Base-by-base conservation (phyloP, 2,329 filamentous ascomycete genomes). In the Cercospora zeae-maydis region DNA sequence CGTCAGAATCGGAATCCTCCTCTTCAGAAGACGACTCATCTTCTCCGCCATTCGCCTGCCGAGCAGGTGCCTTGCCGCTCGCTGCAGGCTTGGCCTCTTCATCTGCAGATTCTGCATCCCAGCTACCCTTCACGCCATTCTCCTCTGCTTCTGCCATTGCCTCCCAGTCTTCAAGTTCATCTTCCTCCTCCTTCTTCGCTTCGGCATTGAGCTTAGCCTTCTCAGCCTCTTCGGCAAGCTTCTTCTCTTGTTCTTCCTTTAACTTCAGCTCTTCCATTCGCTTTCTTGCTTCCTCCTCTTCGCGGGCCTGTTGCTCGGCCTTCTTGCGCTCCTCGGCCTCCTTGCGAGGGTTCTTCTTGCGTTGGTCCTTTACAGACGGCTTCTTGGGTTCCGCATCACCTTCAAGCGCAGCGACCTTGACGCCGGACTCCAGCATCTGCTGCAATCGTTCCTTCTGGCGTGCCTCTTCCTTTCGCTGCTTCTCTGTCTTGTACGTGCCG, bases 61-160 rank as follows among this genome's bases (percentile, higher is more conserved):
- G 59, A 47, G 72, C 70, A 11, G 68, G 69, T 53, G 73, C 67
- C 69, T 80, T 75, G 62, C 75, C 73, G 65, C 77, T 70, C 56
- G 68, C 66, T 19, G 71, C 70, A 21, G 73, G 68, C 67, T 78
- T 78, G 39, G 70, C 69, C n/a, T 66, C 74, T 71, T 92, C 90
- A 6, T 91, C 89, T 54, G 91, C 90, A 2, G 87, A 88, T 59
- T 92, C 89, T 34, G 90, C 92, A 75, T 98, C 93, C 93, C 93
- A 98, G 80, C 89, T 93, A 69, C 97, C 93, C 78, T 97, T 97
- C 72, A 96, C 84, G 64, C 61, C 67, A 89, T 89, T 88, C 14
- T 90, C 89, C 27, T 90, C 86, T 10, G 85, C 86, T 53, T 90
- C 90, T 27, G 88, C 90, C 55, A 91, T 88, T 31, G 88, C 86